These are phyloP conservation scores for Ceriops zippeliana DNA, from an alignment of 345 rosid species.

Conservation along the genomic window DNA sequence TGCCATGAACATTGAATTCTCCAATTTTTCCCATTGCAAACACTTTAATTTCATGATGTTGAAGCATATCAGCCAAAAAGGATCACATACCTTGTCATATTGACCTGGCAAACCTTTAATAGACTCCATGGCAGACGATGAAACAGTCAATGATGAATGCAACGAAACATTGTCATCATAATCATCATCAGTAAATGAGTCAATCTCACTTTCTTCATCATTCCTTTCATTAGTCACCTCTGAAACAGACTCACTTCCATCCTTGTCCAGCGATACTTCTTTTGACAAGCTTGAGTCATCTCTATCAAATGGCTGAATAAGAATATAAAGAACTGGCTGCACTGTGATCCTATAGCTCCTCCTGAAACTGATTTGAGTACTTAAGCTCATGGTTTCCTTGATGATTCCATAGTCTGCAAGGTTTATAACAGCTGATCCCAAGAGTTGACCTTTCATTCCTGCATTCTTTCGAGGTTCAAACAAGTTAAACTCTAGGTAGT, in stretches of 20 bases:
- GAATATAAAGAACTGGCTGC: conserved; percentile 54
- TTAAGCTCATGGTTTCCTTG: conserved; percentile 43
- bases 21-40: not conserved
- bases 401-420: conserved; percentile 70
- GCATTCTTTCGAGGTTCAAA: conserved; percentile 62
- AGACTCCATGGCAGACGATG: conserved; percentile 43
- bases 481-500: conserved; percentile 59
- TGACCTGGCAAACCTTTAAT: conserved; percentile 31
- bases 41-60: not conserved
- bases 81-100: conserved; percentile 43
- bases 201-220: conserved; percentile 53
- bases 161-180: conserved; percentile 47
- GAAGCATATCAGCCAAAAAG: conserved; percentile 2
- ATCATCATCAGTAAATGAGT: conserved; percentile 73
- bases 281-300: conserved; percentile 40
- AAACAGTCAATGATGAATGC: conserved; percentile 43
- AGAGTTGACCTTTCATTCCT: conserved; percentile 58
- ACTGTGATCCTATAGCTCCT: conserved; percentile 50
- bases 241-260: conserved; percentile 56
- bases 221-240: conserved; percentile 51
- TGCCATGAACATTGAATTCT: not conserved
- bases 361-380: conserved; percentile 68
- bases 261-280: conserved; percentile 45
- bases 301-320: conserved; percentile 54
- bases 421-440: conserved; percentile 76